Conservation (phyloP, 495 filamentous ascomycete species). For the Tricharina praecox region DNA sequence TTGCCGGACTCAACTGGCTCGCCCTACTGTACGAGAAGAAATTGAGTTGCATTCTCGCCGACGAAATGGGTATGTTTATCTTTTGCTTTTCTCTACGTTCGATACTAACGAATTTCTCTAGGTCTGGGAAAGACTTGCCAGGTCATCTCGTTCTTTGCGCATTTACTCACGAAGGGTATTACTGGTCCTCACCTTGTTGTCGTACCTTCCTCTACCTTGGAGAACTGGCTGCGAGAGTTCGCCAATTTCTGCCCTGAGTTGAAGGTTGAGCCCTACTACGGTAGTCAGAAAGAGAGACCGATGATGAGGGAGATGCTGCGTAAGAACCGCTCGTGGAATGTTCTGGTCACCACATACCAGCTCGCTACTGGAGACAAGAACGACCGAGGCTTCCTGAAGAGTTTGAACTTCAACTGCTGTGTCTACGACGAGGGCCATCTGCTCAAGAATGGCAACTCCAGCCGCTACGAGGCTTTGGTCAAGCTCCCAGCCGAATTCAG, state of each 20-base stretch:
- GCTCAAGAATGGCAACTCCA: slow-evolving; percentile 69
- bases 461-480: slow-evolving; percentile 63
- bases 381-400: slow-evolving; percentile 54
- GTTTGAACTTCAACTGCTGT: slow-evolving; percentile 42
- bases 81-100: background rate
- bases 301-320: slow-evolving; percentile 50
- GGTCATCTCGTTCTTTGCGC: slow-evolving; percentile 79
- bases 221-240: slow-evolving; percentile 92
- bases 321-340: slow-evolving; percentile 50
- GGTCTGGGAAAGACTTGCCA: slow-evolving; percentile 90
- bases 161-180: slow-evolving; percentile 49
- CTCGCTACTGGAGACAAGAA: slow-evolving; percentile 44
- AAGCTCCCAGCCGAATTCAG: slow-evolving; percentile 60
- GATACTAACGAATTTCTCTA: slow-evolving; percentile 8
- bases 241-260: slow-evolving; percentile 65
- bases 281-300: slow-evolving; percentile 41
- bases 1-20: slow-evolving; percentile 92
- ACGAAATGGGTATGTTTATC: slow-evolving; percentile 58
- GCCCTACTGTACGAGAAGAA: slow-evolving; percentile 57
- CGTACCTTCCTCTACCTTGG: slow-evolving; percentile 77
- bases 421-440: slow-evolving; percentile 89
- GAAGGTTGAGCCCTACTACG: slow-evolving; percentile 68
- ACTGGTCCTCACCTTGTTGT: slow-evolving; percentile 73
- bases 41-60: slow-evolving; percentile 76
- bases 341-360: slow-evolving; percentile 82